These are phyloP conservation scores for Lolium perenne DNA, from an alignment of 176 grass and related monocot genomes.

Conservation along the genomic window DNA sequence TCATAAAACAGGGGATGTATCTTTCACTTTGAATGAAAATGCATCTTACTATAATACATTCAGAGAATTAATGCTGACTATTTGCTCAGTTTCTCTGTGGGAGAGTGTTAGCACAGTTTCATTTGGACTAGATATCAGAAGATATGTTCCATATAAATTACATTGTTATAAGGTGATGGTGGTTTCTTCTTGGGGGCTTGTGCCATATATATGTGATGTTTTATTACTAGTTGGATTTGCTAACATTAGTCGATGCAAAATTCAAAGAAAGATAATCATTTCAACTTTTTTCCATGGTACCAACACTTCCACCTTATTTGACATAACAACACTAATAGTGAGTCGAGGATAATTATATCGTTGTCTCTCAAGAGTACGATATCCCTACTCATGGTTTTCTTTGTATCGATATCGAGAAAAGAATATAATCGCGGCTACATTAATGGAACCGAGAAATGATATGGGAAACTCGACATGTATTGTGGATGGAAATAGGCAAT, in stretches of 20 bases:
- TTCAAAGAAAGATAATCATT: background rate
- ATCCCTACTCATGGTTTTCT: no score
- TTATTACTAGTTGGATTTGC: background rate
- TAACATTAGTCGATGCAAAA: background rate
- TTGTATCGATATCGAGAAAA: no score
- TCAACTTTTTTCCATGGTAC: background rate
- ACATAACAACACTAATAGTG: no score
- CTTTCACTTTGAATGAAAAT: background rate
- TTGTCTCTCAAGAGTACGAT: no score
- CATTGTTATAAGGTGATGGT: background rate
- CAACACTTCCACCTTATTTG: background rate
- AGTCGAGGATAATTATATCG: no score
- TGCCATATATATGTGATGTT: background rate
- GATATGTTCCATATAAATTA: background rate
- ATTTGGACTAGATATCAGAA: background rate
- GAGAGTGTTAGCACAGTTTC: background rate
- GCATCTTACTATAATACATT: background rate
- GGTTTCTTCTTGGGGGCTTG: background rate
- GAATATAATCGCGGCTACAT: no score
- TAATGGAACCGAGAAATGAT: no score
- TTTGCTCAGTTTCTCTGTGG: background rate
- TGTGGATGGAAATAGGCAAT: no score
- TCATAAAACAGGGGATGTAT: background rate
- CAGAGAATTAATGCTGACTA: background rate
- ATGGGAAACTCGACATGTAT: no score